These are phyloP conservation scores for Geranium brycei DNA, from an alignment of 345 rosid genomes.

Conservation along the genomic window DNA sequence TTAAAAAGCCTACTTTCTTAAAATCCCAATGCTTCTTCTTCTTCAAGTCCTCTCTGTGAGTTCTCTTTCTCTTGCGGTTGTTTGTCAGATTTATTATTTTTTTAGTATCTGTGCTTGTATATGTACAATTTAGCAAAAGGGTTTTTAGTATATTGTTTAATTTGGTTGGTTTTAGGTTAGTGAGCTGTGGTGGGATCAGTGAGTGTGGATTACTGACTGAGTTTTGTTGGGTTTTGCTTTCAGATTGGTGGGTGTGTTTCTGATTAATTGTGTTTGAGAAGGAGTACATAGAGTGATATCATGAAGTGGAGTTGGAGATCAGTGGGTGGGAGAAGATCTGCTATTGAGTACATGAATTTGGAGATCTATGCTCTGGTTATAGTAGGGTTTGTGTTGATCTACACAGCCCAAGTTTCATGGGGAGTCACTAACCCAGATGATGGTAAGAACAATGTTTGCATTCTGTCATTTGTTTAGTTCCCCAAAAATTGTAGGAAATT, in stretches of 20 bases:
- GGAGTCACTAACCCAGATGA: slow-evolving; percentile 62
- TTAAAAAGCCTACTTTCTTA: background rate
- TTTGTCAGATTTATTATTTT: too few species aligned
- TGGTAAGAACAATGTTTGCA: slow-evolving; percentile 32
- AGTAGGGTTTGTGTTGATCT: slow-evolving; percentile 47
- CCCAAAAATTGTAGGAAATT: slow-evolving; percentile 3
- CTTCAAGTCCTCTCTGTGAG: slow-evolving; percentile 1
- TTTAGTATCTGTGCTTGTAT: background rate
- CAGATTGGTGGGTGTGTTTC: slow-evolving; percentile 30
- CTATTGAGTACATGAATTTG: slow-evolving; percentile 18
- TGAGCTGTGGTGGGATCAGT: slow-evolving; percentile 10
- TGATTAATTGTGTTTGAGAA: slow-evolving; percentile 11
- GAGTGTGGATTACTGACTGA: slow-evolving; percentile 5
- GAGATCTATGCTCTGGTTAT: slow-evolving; percentile 35
- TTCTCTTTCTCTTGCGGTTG: slow-evolving; percentile 4
- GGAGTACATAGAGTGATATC: slow-evolving; percentile 1
- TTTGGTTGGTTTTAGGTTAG: background rate
- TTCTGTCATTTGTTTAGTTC: background rate
- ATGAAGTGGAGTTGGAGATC: slow-evolving; percentile 20
- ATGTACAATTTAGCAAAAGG: background rate
- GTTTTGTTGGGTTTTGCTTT: slow-evolving; percentile 9
- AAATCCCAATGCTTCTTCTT: background rate
- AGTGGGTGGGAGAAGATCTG: slow-evolving; percentile 26
- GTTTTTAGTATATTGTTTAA: background rate
- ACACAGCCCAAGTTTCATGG: slow-evolving; percentile 31